Evolutionary conservation across 2,329 filamentous ascomycete species (phyloP).

Genomic region (Aspergillus uvarum): DNA sequence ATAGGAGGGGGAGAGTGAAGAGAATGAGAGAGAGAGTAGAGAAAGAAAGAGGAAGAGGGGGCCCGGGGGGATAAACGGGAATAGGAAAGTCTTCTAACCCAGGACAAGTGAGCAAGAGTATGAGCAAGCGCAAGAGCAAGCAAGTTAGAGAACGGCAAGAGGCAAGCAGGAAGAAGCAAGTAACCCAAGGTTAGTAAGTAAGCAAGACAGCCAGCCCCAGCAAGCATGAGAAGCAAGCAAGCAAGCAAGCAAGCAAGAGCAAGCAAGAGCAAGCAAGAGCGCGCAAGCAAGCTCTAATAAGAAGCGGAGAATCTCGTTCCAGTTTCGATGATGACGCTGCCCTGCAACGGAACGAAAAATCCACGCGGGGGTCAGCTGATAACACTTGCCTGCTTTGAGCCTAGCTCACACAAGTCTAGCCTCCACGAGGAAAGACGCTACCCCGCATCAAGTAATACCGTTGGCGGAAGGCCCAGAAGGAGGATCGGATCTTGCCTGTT

Average conservation of each 20-base stretch:
- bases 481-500: constrained; percentile 12
- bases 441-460: constrained; percentile 24
- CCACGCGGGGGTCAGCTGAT: constrained; percentile 26
- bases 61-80: background rate
- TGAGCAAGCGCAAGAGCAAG: too few relatives aligned
- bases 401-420: constrained; percentile 8
- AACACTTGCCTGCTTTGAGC: constrained; percentile 8
- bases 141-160: too few relatives aligned
- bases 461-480: constrained; percentile 8
- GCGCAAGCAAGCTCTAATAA: background rate
- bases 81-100: background rate
- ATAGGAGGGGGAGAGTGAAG: background rate
- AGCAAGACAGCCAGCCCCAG: background rate
- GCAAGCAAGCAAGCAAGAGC: background rate
- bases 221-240: background rate
- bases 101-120: background rate
- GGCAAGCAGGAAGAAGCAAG: background rate
- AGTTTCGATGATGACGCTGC: background rate
- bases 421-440: constrained; percentile 17
- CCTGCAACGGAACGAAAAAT: constrained; percentile 11
- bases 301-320: background rate
- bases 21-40: background rate
- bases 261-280: background rate
- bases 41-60: background rate
- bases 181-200: background rate